Evolutionary conservation across 768 basidiomycete species (phyloP).

Genomic region (Fomitopsis pulvina): DNA sequence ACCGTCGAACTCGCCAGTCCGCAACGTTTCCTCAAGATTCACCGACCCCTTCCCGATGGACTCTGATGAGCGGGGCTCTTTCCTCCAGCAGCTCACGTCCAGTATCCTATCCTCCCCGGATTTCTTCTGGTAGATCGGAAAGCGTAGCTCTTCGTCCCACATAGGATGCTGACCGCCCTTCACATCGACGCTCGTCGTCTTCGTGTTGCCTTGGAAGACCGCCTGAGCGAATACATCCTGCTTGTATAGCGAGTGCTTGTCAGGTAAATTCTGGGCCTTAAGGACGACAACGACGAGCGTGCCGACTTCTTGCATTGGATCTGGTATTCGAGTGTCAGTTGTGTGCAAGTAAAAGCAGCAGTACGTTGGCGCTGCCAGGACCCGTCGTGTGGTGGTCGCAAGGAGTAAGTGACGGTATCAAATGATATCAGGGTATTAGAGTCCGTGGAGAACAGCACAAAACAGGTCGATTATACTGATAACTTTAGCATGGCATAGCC

Average conservation of each 20-base stretch:
- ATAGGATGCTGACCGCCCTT: constrained; percentile 91
- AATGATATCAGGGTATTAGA: too few relatives aligned
- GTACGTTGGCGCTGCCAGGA: too few relatives aligned
- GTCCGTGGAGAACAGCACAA: too few relatives aligned
- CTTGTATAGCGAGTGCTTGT: constrained; percentile 84
- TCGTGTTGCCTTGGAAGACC: constrained; percentile 49
- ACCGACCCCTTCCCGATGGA: constrained; percentile 69
- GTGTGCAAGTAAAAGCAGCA: too few relatives aligned
- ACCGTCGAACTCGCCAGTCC: constrained; percentile 91
- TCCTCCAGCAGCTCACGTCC: constrained; percentile 72
- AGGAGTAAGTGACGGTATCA: too few relatives aligned
- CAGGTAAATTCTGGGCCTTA: constrained; percentile 76
- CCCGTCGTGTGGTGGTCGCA: too few relatives aligned
- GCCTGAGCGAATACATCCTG: constrained; percentile 82
- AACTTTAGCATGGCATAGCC: too few relatives aligned
- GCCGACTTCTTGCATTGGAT: constrained; percentile 47
- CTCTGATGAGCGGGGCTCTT: constrained; percentile 71
- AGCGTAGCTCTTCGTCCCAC: constrained; percentile 85
- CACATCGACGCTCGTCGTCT: constrained; percentile 66
- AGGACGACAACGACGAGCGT: constrained; percentile 82
- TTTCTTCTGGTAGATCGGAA: constrained; percentile 57
- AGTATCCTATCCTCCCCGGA: constrained; percentile 53
- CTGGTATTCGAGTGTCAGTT: too few relatives aligned
- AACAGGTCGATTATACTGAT: too few relatives aligned
- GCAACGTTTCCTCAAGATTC: constrained; percentile 72